Evolutionary conservation across 768 basidiomycete species (phyloP).

Genomic region (Grammothele lineata): DNA sequence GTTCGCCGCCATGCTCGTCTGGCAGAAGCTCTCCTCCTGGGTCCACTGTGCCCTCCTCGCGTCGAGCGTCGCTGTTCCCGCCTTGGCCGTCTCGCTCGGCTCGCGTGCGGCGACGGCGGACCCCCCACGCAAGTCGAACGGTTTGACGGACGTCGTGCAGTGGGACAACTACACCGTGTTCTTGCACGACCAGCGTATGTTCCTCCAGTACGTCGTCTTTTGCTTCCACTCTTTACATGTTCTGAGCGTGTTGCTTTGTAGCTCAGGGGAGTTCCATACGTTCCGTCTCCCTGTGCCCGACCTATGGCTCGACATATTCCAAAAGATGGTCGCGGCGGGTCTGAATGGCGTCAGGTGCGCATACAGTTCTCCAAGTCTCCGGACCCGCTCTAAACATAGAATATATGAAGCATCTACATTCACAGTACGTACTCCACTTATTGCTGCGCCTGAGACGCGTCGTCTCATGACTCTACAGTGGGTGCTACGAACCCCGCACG

Average conservation of each 20-base stretch:
- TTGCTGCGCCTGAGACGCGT: background rate
- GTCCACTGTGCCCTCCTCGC: slow-evolving; percentile 15
- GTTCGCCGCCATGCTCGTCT: no score
- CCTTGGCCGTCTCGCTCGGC: slow-evolving; percentile 7
- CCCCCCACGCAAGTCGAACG: slow-evolving; percentile 23
- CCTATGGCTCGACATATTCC: slow-evolving; percentile 78
- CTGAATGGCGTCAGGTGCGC: slow-evolving; percentile 62
- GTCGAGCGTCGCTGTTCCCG: slow-evolving; percentile 10
- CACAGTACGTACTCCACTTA: slow-evolving; percentile 42
- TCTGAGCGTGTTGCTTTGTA: slow-evolving; percentile 22
- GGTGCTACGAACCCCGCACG: slow-evolving; percentile 71
- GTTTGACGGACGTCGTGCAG: slow-evolving; percentile 35
- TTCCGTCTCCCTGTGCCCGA: slow-evolving; percentile 77
- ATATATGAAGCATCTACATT: slow-evolving; percentile 47
- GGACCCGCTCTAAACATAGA: background rate
- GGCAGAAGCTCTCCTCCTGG: slow-evolving; percentile 9
- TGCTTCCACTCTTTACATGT: background rate
- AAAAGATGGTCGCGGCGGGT: slow-evolving; percentile 78
- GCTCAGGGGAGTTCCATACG: slow-evolving; percentile 83
- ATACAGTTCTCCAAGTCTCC: background rate
- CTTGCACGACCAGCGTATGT: slow-evolving; percentile 64
- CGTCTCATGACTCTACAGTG: no score
- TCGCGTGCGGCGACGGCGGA: slow-evolving; percentile 7
- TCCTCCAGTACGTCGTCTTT: slow-evolving; percentile 56
- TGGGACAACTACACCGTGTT: slow-evolving; percentile 75